Conservation (phyloP, 2,329 filamentous ascomycete species). For the Calonectria montana region DNA sequence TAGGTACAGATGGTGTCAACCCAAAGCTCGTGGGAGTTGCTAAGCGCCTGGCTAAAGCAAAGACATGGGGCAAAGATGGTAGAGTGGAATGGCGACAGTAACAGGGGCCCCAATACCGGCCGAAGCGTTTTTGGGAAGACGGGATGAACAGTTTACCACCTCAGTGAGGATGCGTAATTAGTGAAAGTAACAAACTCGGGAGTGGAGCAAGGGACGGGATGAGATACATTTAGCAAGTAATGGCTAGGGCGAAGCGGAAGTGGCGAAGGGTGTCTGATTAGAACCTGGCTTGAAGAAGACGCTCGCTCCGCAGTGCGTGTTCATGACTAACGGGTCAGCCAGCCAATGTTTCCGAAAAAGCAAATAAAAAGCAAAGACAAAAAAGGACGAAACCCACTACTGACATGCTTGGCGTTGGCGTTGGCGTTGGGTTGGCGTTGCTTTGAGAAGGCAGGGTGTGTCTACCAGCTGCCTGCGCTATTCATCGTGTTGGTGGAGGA, state of each 20-base stretch:
- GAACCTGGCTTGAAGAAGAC: background rate
- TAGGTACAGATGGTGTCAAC: background rate
- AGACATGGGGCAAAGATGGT: background rate
- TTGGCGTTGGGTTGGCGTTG: background rate
- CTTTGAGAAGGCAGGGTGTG: background rate
- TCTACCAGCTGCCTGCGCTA: background rate
- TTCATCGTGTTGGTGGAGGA: background rate
- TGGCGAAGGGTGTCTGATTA: slow-evolving; percentile 34
- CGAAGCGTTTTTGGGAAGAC: background rate
- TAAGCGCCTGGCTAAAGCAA: background rate
- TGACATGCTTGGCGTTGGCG: slow-evolving; percentile 10
- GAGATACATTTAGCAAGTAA: background rate
- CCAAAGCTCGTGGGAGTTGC: background rate
- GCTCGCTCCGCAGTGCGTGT: background rate
- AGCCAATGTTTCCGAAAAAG: background rate
- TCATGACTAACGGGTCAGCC: slow-evolving; percentile 1
- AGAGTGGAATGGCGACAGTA: background rate
- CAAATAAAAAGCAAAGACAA: background rate
- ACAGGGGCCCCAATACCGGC: background rate
- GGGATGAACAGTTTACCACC: background rate
- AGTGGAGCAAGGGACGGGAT: slow-evolving; percentile 1
- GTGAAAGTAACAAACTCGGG: background rate
- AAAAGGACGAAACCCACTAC: background rate
- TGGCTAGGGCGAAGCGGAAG: background rate
- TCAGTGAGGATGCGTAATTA: background rate